Percentiles rank a stretch among this genome's conserved stretches.
Evolutionary conservation across 2,329 filamentous ascomycete genomes (phyloP).

Genomic region (Byssothecium circinans): DNA sequence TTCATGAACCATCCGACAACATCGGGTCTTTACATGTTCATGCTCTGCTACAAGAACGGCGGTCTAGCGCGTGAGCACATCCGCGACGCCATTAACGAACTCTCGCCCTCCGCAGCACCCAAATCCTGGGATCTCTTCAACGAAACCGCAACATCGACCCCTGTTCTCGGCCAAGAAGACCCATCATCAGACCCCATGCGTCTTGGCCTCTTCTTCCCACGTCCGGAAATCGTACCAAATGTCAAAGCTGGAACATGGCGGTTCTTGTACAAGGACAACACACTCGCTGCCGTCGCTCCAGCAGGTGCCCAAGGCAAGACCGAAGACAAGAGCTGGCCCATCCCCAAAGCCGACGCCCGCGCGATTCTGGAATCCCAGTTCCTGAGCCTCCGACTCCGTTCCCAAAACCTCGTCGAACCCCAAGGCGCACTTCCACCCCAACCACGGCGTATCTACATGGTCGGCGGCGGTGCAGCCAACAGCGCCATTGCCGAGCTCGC

Average conservation of each 20-base stretch:
- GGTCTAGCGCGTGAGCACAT: conserved; percentile 89
- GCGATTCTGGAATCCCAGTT: conserved; percentile 94
- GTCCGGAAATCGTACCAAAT: conserved; percentile 95
- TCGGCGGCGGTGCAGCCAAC: conserved; percentile 89
- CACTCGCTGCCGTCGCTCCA: conserved; percentile 44
- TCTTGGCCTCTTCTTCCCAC: conserved; percentile 90
- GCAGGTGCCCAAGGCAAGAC: conserved; percentile 52
- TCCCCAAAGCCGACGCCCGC: conserved; percentile 71
- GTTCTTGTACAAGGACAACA: conserved; percentile 62
- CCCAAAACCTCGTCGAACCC: conserved; percentile 68
- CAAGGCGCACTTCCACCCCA: conserved; percentile 70
- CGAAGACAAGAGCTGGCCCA: conserved; percentile 50
- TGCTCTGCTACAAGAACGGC: conserved; percentile 99
- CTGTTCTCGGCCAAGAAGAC: conserved; percentile 65
- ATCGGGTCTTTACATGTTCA: conserved; percentile 94
- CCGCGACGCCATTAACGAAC: conserved; percentile 73
- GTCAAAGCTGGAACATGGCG: conserved; percentile 84
- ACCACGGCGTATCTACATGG: conserved; percentile 87
- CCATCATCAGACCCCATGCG: conserved; percentile 64
- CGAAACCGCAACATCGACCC: conserved; percentile 65
- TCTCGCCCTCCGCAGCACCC: conserved; percentile 41
- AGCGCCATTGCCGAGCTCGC: conserved; percentile 82
- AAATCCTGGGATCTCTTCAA: conserved; percentile 82
- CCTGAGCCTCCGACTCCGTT: conserved; percentile 84
- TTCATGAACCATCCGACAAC: conserved; percentile 98